Percentiles rank a stretch among this genome's conserved stretches.
phyloP scores from a whole-genome alignment of 208 protist species.

The Strigomonas galati region DNA sequence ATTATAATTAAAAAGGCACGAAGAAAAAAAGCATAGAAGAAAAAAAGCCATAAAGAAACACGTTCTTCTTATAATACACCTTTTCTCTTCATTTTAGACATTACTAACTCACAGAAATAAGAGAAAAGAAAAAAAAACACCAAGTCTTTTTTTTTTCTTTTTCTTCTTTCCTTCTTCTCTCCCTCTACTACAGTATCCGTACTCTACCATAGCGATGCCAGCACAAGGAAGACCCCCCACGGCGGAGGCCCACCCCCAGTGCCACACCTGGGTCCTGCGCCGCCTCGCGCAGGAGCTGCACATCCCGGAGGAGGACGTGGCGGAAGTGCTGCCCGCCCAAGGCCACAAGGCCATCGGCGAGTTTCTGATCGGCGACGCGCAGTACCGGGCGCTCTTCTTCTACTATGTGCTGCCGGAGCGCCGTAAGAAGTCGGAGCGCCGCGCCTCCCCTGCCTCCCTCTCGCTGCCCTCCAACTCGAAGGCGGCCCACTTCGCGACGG shows the following conservation, averaged over 20 bases:
- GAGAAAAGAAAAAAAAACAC: slow-evolving; percentile 15
- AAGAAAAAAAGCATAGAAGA: neutral
- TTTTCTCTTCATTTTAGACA: too few relatives aligned
- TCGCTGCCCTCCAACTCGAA: neutral
- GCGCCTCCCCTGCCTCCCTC: neutral
- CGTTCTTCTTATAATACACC: too few relatives aligned
- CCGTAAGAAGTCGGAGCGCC: neutral
- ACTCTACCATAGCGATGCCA: neutral
- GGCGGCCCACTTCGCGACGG: slow-evolving; percentile 4
- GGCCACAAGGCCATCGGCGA: slow-evolving; percentile 64
- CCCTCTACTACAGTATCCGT: neutral
- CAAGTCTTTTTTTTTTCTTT: slow-evolving; percentile 3
- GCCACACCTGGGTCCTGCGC: slow-evolving; percentile 68
- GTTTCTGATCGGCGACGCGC: slow-evolving; percentile 85
- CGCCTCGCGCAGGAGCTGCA: slow-evolving; percentile 61
- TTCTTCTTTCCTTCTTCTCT: neutral
- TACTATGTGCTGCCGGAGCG: slow-evolving; percentile 32
- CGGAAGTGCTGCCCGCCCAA: slow-evolving; percentile 37
- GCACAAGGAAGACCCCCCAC: slow-evolving; percentile 15
- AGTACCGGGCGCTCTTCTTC: slow-evolving; percentile 56
- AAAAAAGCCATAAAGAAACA: too few relatives aligned
- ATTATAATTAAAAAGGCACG: too few relatives aligned
- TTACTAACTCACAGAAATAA: too few relatives aligned
- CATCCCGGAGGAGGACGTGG: slow-evolving; percentile 39
- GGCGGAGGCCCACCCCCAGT: slow-evolving; percentile 78